Base-by-base conservation (phyloP, 1,284 basidiomycete species). In the Rhizoctonia solani region DNA sequence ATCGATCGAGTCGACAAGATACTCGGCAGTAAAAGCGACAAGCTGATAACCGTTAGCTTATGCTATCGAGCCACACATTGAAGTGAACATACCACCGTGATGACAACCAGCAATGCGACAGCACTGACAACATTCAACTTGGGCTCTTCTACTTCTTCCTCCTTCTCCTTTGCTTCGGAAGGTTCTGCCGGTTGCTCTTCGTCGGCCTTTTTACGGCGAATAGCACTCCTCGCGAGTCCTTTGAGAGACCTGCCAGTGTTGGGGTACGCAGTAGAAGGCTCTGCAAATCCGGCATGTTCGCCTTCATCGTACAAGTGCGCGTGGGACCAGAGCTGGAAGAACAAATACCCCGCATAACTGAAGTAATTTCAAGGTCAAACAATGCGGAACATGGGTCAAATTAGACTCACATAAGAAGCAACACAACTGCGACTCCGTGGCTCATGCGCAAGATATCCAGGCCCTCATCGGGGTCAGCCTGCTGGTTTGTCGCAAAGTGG, bases 311-410 rank as follows among this genome's bases (percentile, higher is more conserved):
- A 95, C 4, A 95, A 79, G 37, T 82, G 77, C 50, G 89, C 83
- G 77, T 96, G 93, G 0, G 92, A 90, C 76, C 86, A 92, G 9
- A 96, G 85, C 75, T 95, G 92, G 82, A 96, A 96, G 52, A 88
- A 75, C 16, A 95, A 82, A 74, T 92, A 93, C 23, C 81, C 83
- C 1, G 76, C 75, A 76, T 94, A 93, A 88, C 87, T 89, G 67
- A 27, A 21, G 19, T 47, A 47, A 21, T 19, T 47, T 53, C 37
- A 68, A 39, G 27, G n/a, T 56, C 46, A n/a, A 39, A 9, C 8
- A 23, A 46, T 27, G 52, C 47, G 2, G 37, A 52, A 29, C 29
- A 19, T 53, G 52, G 55, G 68, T 67, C 39, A 58, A 16, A 55
- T 30, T n/a, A 68, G 21, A 70, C 42, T 69, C 68, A 69, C 61